These are phyloP conservation scores for Lepiota brunneoincarnata DNA, from an alignment of 768 basidiomycete species.

Conservation along the genomic window DNA sequence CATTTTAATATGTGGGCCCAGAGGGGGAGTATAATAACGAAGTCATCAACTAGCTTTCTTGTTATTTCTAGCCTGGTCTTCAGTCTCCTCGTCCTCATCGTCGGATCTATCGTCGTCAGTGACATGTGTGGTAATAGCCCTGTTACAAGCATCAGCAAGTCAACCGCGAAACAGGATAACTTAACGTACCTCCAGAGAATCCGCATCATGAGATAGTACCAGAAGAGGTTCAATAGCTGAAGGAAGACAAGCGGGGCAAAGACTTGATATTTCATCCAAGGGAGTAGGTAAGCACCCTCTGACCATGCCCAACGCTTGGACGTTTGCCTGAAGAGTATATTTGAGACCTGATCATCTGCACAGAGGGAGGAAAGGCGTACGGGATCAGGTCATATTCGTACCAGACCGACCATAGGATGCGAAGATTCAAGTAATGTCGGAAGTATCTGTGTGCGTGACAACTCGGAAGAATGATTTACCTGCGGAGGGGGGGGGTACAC, in stretches of 20 bases:
- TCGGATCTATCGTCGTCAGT: slow-evolving; percentile 80
- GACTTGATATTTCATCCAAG: slow-evolving; percentile 84
- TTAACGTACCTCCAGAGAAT: slow-evolving; percentile 65
- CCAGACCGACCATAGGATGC: slow-evolving; percentile 88
- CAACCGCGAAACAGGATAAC: neutral
- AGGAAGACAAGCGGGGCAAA: slow-evolving; percentile 73
- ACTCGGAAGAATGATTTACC: neutral
- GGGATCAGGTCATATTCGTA: slow-evolving; percentile 72
- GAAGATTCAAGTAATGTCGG: slow-evolving; percentile 87
- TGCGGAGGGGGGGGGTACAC: slow-evolving; percentile 25
- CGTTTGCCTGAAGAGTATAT: slow-evolving; percentile 37
- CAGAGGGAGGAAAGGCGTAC: slow-evolving; percentile 39
- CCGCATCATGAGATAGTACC: slow-evolving; percentile 84
- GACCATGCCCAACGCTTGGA: slow-evolving; percentile 56
- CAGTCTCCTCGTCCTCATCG: slow-evolving; percentile 69
- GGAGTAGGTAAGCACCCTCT: slow-evolving; percentile 64
- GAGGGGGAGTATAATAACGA: neutral
- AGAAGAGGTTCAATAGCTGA: slow-evolving; percentile 87
- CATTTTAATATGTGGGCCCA: neutral
- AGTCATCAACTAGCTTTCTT: slow-evolving; percentile 22
- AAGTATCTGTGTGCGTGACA: slow-evolving; percentile 61
- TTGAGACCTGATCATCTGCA: neutral
- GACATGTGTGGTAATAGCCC: slow-evolving; percentile 46
- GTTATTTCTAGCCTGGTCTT: slow-evolving; percentile 49
- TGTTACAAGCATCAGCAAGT: slow-evolving; percentile 25